These are phyloP conservation scores for Colletotrichum limetticola DNA, from an alignment of 2,329 filamentous ascomycete genomes.

Conservation along the genomic window DNA sequence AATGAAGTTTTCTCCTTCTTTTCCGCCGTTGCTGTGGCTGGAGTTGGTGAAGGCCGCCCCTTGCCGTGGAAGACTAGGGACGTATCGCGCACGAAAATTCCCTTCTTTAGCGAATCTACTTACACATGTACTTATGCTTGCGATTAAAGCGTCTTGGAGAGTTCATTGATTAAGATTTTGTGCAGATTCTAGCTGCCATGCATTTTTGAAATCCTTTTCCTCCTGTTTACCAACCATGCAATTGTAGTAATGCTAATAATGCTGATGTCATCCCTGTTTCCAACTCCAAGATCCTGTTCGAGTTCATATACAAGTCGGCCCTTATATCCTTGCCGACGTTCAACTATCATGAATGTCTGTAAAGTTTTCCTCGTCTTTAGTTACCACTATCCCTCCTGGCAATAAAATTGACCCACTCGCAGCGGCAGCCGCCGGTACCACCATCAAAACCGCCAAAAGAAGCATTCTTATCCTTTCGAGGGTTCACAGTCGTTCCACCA, in stretches of 20 bases:
- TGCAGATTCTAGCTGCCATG: slow-evolving; percentile 10
- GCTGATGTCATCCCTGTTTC: neutral
- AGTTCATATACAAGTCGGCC: slow-evolving; percentile 1
- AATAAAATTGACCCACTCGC: slow-evolving; percentile 68
- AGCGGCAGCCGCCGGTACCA: slow-evolving; percentile 70
- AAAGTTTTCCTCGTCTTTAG: neutral
- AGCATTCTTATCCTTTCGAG: slow-evolving; percentile 52
- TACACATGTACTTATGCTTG: too few relatives aligned
- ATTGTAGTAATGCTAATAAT: neutral
- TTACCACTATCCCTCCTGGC: slow-evolving; percentile 23
- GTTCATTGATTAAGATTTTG: slow-evolving; percentile 8
- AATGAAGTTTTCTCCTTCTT: neutral
- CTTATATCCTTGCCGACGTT: neutral
- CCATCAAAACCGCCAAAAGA: slow-evolving; percentile 71
- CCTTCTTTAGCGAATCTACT: too few relatives aligned
- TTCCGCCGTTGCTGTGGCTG: neutral
- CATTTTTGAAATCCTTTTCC: slow-evolving; percentile 7
- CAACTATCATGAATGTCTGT: neutral
- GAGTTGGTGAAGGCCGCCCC: neutral
- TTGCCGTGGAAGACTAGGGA: too few relatives aligned
- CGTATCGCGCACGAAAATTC: too few relatives aligned
- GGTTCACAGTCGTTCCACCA: slow-evolving; percentile 65
- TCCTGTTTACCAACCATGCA: neutral
- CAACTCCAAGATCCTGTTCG: slow-evolving; percentile 6
- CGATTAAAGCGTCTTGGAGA: too few relatives aligned